These are phyloP conservation scores for Mercurialis annua DNA, from an alignment of 345 rosid genomes.

Conservation along the genomic window DNA sequence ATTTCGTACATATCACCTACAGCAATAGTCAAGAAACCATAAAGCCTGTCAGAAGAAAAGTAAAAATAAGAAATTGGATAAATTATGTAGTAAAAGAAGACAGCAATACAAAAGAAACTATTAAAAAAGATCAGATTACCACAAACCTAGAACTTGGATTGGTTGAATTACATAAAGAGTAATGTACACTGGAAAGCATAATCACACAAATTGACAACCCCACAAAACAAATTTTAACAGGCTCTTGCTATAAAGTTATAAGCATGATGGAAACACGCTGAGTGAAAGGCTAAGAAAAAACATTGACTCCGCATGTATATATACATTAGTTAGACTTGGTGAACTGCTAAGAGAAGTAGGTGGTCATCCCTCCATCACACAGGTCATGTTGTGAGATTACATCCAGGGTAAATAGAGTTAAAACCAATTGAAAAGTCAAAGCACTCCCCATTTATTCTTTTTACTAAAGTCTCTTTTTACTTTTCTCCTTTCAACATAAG, in stretches of 20 bases:
- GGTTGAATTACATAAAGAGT: background rate
- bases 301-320: background rate
- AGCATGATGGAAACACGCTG: background rate
- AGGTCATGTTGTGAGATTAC: background rate
- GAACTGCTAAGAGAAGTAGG: background rate
- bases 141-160: background rate
- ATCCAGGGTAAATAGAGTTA: background rate
- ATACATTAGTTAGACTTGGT: background rate
- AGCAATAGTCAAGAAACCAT: constrained; percentile 3
- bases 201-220: background rate
- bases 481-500: background rate
- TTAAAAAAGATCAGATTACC: background rate
- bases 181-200: background rate
- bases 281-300: background rate
- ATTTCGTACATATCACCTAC: constrained; percentile 76
- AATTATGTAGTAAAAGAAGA: background rate
- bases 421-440: background rate
- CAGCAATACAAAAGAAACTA: background rate
- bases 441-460: background rate
- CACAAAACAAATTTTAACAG: background rate
- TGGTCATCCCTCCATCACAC: background rate
- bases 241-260: background rate
- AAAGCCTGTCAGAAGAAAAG: constrained; percentile 17
- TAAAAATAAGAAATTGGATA: background rate
- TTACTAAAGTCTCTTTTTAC: background rate